A percentile compares a stretch with the other conserved stretches of the same genome.
phyloP scores from a whole-genome alignment of 169 alveolate species.

The Plasmodium gonderi region DNA sequence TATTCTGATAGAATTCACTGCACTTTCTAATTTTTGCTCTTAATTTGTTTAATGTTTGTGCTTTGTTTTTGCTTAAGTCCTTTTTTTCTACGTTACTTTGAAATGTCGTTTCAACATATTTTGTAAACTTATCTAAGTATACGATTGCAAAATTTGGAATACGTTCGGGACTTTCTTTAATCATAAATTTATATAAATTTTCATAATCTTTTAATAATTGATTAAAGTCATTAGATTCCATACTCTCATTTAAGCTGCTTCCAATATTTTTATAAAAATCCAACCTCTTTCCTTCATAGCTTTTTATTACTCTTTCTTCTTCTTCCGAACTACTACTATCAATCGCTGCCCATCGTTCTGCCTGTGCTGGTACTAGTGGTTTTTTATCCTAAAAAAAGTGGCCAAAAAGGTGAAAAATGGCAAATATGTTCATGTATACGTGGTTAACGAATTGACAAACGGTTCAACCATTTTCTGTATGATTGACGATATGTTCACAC shows the following conservation, averaged over 20 bases:
- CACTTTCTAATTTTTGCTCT: constrained; percentile 87
- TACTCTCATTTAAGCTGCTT: constrained; percentile 83
- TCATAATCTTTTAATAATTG: constrained; percentile 87
- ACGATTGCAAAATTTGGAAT: constrained; percentile 80
- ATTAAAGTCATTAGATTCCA: constrained; percentile 81
- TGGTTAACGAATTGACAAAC: too few relatives aligned
- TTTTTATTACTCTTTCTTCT: constrained; percentile 86
- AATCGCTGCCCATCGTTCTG: constrained; percentile 82
- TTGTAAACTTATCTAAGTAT: constrained; percentile 78
- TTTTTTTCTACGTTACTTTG: constrained; percentile 86
- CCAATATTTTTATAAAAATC: constrained; percentile 82
- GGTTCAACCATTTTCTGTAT: too few relatives aligned
- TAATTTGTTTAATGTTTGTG: constrained; percentile 87
- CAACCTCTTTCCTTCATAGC: constrained; percentile 87
- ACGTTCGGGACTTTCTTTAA: constrained; percentile 80
- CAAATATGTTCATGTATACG: too few relatives aligned
- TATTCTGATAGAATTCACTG: constrained; percentile 83
- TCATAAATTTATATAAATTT: constrained; percentile 81
- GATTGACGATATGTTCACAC: too few relatives aligned
- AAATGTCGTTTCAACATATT: constrained; percentile 63
- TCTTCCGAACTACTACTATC: constrained; percentile 88
- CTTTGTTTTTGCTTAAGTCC: constrained; percentile 85
- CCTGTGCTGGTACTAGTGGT: constrained; percentile 74
- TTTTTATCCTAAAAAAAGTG: constrained; percentile 79
- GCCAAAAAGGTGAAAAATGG: constrained; percentile 78